phyloP scores from a whole-genome alignment of 495 filamentous ascomycete genomes.

The Penicillium angulare region DNA sequence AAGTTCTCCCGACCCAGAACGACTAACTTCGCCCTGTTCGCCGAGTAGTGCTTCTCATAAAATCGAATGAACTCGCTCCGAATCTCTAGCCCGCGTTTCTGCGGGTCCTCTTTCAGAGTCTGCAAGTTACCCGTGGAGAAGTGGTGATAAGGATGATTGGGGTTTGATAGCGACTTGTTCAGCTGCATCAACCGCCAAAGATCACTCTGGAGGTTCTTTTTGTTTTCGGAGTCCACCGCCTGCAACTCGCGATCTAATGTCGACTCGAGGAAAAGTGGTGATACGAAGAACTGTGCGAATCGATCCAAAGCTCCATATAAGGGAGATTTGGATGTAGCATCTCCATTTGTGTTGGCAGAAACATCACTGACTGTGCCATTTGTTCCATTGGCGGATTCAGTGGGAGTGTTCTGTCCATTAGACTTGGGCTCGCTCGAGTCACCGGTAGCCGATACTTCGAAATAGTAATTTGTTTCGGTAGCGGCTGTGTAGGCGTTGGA shows the following conservation, averaged over 20 bases:
- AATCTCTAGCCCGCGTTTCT: slow-evolving; percentile 79
- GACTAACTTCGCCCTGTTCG: slow-evolving; percentile 94
- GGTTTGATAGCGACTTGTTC: slow-evolving; percentile 85
- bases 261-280: slow-evolving; percentile 83
- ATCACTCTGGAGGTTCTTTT: slow-evolving; percentile 98
- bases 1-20: slow-evolving; percentile 85
- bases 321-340: slow-evolving; percentile 51
- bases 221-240: slow-evolving; percentile 98
- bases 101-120: slow-evolving; percentile 81
- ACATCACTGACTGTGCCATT: slow-evolving; percentile 39
- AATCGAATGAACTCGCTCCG: slow-evolving; percentile 94
- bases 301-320: slow-evolving; percentile 89
- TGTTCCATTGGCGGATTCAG: slow-evolving; percentile 27
- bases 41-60: slow-evolving; percentile 87
- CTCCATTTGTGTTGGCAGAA: slow-evolving; percentile 31
- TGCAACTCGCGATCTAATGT: slow-evolving; percentile 88
- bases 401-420: slow-evolving; percentile 28
- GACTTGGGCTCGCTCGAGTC: slow-evolving; percentile 45
- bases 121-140: slow-evolving; percentile 95
- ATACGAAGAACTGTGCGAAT: slow-evolving; percentile 97
- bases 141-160: slow-evolving; percentile 88
- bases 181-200: slow-evolving; percentile 90
- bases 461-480: slow-evolving; percentile 97
- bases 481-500: slow-evolving; percentile 94
- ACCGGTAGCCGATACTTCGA: slow-evolving; percentile 79